These are phyloP conservation scores for Colletotrichum caudatum DNA, from an alignment of 2,329 filamentous ascomycete species.

Conservation along the genomic window DNA sequence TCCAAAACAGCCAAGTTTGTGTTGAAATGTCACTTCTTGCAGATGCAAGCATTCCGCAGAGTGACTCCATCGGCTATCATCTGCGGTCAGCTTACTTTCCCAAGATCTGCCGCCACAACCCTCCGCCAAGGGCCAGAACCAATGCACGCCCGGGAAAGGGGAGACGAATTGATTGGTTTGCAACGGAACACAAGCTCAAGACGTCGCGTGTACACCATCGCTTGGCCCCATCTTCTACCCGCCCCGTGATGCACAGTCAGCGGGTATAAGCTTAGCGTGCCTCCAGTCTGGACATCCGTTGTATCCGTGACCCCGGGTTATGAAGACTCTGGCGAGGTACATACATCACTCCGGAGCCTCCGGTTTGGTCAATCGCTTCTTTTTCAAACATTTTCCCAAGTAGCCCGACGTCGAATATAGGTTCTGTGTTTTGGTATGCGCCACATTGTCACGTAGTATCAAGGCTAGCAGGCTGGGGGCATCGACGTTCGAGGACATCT, in stretches of 20 bases:
- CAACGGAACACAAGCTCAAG: too few relatives aligned
- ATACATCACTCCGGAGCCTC: background rate
- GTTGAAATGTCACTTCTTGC: too few relatives aligned
- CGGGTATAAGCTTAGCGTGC: background rate
- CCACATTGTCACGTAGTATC: background rate
- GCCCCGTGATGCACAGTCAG: background rate
- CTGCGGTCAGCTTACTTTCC: background rate
- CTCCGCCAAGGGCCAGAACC: background rate
- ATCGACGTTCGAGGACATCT: background rate
- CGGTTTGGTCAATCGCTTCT: background rate
- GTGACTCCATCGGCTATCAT: too few relatives aligned
- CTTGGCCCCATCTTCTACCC: background rate
- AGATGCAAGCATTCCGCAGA: too few relatives aligned
- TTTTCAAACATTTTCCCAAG: background rate
- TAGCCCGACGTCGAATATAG: background rate
- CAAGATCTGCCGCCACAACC: background rate
- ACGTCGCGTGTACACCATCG: too few relatives aligned
- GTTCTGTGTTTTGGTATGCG: background rate
- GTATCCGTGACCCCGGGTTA: background rate
- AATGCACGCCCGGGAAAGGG: background rate
- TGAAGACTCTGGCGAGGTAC: background rate
- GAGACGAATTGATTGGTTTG: background rate
- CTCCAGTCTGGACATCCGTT: too few relatives aligned
- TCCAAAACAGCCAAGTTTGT: background rate
- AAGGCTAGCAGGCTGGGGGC: background rate